Evolutionary conservation across 768 basidiomycete genomes (phyloP), one percentile per base, ranked within the genome.

Genomic region (Amanita exitialis): DNA sequence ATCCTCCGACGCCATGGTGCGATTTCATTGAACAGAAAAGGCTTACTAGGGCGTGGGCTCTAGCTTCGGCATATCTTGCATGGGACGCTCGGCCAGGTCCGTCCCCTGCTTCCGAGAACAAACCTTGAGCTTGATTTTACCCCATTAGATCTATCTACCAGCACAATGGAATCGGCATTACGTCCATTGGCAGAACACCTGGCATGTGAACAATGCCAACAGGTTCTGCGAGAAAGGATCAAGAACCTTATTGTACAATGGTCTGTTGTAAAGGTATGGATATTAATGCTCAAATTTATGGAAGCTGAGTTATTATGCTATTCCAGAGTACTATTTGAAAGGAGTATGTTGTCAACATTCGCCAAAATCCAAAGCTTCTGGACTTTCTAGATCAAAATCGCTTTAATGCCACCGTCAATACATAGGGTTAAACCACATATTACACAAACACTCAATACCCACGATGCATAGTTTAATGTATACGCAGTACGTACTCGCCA

Each of bases 11-110:
- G 0, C 58, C 72, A 4, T 61, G 64, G 18, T 90, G 88, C 57
- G 85, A 87, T 62, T 82, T 83, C 59, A 64, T 73, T 0, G 82
- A 87, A 59, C 87, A 90, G 67, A 89, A 88, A 68, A 86, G 78
- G 60, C 59, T 90, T 34, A 84, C 84, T 9, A 69, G 87, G 41
- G 87, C 87, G 4, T 90, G 87, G 87, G 85, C 87, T 12, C 66
- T 90, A 28, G 87, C 88, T 20, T 79, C 83, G 1, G 87, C 87
- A 9, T 89, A 89, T 66, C 75, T 90, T 6, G 84, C 84, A 8
- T 90, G 87, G 87, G 87, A 89, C 64, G 83, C 84, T 32, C 72
- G 85, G 51, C 84, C 86, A 57, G 87, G 86, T 88, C 59, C 53
- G 75, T 64, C 15, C 15, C 21, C 34, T 20, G 34, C 47, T 3